A percentile compares a stretch with the other conserved stretches of the same genome.
These are phyloP conservation scores for Glycyrrhiza uralensis DNA, from an alignment of 306 rosid species.

Conservation along the genomic window DNA sequence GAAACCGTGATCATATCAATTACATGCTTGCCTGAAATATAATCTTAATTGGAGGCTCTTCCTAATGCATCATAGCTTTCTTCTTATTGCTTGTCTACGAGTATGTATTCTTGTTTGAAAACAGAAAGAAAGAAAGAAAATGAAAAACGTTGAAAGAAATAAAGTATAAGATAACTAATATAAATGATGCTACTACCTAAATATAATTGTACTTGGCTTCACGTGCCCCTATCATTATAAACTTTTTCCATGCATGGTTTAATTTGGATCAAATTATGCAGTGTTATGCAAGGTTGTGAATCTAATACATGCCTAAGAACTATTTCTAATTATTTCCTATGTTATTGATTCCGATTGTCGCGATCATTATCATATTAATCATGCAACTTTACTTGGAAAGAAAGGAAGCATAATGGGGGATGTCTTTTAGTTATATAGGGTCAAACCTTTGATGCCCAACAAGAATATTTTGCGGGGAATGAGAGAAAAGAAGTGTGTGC, in stretches of 20 bases:
- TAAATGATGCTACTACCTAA: background rate
- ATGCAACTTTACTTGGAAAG: constrained; percentile 18
- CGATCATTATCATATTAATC: constrained; percentile 7
- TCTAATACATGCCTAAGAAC: background rate
- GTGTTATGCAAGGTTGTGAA: background rate
- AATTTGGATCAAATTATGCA: background rate
- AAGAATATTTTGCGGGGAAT: background rate
- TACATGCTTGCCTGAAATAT: background rate
- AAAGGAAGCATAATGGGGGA: constrained; percentile 10
- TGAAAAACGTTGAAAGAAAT: background rate
- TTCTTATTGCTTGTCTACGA: background rate
- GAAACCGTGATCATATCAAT: background rate
- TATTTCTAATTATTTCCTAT: no score
- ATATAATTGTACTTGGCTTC: background rate
- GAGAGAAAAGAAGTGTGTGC: background rate
- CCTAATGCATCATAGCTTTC: background rate
- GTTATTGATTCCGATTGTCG: background rate
- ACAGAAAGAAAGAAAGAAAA: background rate
- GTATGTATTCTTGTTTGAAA: background rate
- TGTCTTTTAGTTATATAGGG: background rate
- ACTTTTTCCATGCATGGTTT: background rate
- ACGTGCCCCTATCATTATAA: background rate
- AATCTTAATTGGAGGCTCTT: background rate
- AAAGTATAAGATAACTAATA: background rate
- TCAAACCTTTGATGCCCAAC: constrained; percentile 14